Percentiles rank a stretch among this genome's conserved stretches.
Conservation (phyloP, 495 filamentous ascomycete species). For the Hyaloscypha variabilis region DNA sequence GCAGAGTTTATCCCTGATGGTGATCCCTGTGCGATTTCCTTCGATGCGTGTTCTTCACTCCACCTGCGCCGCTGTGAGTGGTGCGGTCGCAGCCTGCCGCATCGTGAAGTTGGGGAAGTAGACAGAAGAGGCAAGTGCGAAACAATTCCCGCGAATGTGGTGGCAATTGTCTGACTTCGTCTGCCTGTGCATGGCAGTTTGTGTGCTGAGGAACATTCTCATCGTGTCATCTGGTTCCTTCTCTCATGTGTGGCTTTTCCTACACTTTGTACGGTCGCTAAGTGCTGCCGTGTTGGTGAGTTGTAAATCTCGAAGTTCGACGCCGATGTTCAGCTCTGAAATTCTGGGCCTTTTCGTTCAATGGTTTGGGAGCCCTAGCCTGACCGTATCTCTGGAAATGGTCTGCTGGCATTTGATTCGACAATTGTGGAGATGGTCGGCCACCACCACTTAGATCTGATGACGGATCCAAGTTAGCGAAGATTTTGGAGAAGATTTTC, state of each 20-base stretch:
- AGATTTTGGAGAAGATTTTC: not conserved
- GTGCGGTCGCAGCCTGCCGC: not conserved
- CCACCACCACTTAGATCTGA: not conserved
- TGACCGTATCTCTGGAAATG: slow-evolving; percentile 3
- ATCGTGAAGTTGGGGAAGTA: not conserved
- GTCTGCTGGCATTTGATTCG: not conserved
- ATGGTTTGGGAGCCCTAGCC: slow-evolving; percentile 1
- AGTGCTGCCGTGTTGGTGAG: not conserved
- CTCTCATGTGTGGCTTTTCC: too few species aligned
- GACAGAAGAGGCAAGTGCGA: not conserved
- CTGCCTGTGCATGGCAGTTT: not conserved
- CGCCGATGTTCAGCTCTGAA: not conserved
- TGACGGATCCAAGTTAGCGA: not conserved
- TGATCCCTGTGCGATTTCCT: not conserved
- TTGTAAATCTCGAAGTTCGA: not conserved
- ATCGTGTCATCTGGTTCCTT: too few species aligned
- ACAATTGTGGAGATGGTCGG: not conserved
- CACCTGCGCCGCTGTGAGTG: not conserved
- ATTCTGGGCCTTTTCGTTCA: not conserved
- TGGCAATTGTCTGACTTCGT: not conserved
- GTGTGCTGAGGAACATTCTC: too few species aligned
- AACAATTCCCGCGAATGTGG: not conserved
- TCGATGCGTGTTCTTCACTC: not conserved
- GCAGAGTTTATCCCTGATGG: not conserved
- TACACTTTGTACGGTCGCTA: not conserved